phyloP scores from a whole-genome alignment of 2,329 filamentous ascomycete species.

The Nannizzia gypsea region DNA sequence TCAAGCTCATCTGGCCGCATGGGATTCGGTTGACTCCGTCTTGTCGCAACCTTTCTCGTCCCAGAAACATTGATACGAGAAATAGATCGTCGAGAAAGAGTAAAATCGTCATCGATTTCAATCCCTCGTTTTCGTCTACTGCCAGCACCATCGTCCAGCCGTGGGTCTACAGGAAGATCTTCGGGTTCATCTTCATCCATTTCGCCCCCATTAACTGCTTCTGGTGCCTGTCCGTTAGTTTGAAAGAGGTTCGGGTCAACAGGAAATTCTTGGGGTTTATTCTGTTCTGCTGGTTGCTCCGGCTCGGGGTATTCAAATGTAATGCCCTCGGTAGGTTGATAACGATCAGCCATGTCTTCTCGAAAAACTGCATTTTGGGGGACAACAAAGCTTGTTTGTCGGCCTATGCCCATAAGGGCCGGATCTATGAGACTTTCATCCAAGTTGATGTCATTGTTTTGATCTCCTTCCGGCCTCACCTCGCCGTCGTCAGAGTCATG shows the following conservation, averaged over 20 bases:
- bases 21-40: background rate
- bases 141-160: background rate
- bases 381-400: slow-evolving; percentile 16
- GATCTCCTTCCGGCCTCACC: slow-evolving; percentile 9
- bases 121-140: slow-evolving; percentile 8
- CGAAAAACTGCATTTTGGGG: slow-evolving; percentile 21
- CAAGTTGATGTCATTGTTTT: background rate
- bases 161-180: slow-evolving; percentile 10
- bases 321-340: slow-evolving; percentile 24
- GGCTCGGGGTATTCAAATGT: slow-evolving; percentile 25
- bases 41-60: slow-evolving; percentile 6
- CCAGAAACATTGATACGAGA: background rate
- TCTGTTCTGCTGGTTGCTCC: slow-evolving; percentile 7
- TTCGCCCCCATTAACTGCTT: background rate
- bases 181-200: slow-evolving; percentile 12
- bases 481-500: slow-evolving; percentile 23
- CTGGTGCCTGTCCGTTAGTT: background rate
- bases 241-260: background rate
- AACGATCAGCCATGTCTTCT: slow-evolving; percentile 21
- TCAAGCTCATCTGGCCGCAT: background rate
- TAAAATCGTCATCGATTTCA: slow-evolving; percentile 20
- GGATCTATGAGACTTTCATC: slow-evolving; percentile 28
- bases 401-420: slow-evolving; percentile 19
- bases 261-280: background rate
- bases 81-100: slow-evolving; percentile 11